Conservation (phyloP, 1,284 basidiomycete species). For the Melampsora medusae region DNA sequence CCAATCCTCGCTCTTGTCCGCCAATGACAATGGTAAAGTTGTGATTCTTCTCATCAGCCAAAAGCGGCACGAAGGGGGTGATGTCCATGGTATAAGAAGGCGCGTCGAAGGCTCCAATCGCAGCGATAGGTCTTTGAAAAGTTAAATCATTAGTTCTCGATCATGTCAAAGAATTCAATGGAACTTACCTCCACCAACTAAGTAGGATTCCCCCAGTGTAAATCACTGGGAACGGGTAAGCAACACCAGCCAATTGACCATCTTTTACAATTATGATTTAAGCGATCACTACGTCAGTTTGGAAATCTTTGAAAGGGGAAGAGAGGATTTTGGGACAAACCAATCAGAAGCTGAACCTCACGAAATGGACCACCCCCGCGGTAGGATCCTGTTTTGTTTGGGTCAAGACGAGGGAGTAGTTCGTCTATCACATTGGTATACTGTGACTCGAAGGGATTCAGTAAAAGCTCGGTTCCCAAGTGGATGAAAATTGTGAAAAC, state of each 20-base stretch:
- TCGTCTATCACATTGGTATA: slow-evolving; percentile 69
- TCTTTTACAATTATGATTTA: slow-evolving; percentile 51
- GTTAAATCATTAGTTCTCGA: background rate
- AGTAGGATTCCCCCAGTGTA: slow-evolving; percentile 78
- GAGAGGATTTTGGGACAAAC: slow-evolving; percentile 1
- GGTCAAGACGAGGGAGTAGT: slow-evolving; percentile 63
- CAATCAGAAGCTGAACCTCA: slow-evolving; percentile 73
- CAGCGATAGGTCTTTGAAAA: slow-evolving; percentile 64
- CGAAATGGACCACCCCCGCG: too few species aligned
- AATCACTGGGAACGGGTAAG: slow-evolving; percentile 72
- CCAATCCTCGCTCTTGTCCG: slow-evolving; percentile 65
- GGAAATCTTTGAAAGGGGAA: background rate
- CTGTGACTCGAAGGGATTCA: slow-evolving; percentile 56
- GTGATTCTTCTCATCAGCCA: slow-evolving; percentile 69
- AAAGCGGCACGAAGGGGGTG: slow-evolving; percentile 70
- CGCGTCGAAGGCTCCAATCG: slow-evolving; percentile 73
- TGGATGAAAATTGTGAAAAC: background rate
- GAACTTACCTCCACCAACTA: slow-evolving; percentile 62
- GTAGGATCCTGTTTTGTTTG: slow-evolving; percentile 52
- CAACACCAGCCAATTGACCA: slow-evolving; percentile 68
- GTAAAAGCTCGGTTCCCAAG: background rate
- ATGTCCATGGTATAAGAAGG: slow-evolving; percentile 75
- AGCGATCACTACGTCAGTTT: background rate
- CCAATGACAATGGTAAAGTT: slow-evolving; percentile 69
- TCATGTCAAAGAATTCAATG: background rate